These are phyloP conservation scores for Xylaria nigripes DNA, from an alignment of 495 filamentous ascomycete genomes.

Conservation along the genomic window DNA sequence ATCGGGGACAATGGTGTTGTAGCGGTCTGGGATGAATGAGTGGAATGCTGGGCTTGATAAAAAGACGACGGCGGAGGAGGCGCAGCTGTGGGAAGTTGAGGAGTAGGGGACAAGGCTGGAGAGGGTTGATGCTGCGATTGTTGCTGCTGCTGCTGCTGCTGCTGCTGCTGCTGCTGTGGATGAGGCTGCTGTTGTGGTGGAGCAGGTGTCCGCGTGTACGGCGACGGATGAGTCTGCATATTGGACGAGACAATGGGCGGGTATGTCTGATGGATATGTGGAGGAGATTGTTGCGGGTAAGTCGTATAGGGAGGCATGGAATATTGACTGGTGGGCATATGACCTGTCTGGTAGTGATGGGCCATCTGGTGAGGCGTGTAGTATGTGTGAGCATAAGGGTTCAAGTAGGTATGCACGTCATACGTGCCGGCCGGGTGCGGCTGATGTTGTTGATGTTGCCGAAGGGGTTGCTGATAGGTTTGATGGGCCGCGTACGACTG, in stretches of 20 bases:
- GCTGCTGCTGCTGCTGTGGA: slow-evolving; percentile 28
- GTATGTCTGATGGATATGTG: slow-evolving; percentile 35
- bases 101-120: slow-evolving; percentile 33
- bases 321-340: slow-evolving; percentile 28
- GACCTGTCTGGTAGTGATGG: slow-evolving; percentile 36
- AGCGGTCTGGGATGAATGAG: slow-evolving; percentile 37
- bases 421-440: slow-evolving; percentile 10
- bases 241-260: slow-evolving; percentile 31
- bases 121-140: slow-evolving; percentile 31
- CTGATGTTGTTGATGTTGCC: slow-evolving; percentile 19
- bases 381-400: slow-evolving; percentile 29
- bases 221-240: slow-evolving; percentile 26
- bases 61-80: slow-evolving; percentile 29
- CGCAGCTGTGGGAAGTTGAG: slow-evolving; percentile 30
- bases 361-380: slow-evolving; percentile 27
- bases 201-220: slow-evolving; percentile 33
- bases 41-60: slow-evolving; percentile 34
- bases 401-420: slow-evolving; percentile 20
- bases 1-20: slow-evolving; percentile 35
- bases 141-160: not conserved
- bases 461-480: slow-evolving; percentile 12
- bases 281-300: slow-evolving; percentile 29
- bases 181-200: slow-evolving; percentile 26
- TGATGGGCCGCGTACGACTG: slow-evolving; percentile 31
- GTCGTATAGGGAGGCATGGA: slow-evolving; percentile 29